Conservation (phyloP, 108 stramenopile species). For the Epithemia pelagica region DNA sequence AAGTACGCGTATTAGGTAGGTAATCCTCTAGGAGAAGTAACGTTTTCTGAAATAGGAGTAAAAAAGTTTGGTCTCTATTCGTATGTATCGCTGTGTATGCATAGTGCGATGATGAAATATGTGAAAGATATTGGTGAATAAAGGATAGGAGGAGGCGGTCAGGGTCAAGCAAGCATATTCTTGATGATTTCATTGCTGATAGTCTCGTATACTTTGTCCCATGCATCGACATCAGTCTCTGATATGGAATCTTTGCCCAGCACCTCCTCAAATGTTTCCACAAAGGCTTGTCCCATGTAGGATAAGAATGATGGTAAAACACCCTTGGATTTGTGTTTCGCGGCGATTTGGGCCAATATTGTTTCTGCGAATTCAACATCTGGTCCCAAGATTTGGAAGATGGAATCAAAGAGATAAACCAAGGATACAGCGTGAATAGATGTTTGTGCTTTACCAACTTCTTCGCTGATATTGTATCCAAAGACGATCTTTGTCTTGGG, state of each 20-base stretch:
- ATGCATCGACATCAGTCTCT: not conserved
- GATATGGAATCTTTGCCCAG: not conserved
- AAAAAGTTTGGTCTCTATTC: too few species aligned
- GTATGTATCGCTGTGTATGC: too few species aligned
- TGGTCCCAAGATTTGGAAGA: not conserved
- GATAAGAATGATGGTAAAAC: not conserved
- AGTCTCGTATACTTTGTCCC: not conserved
- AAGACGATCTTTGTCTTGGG: not conserved
- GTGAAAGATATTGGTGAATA: too few species aligned
- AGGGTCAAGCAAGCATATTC: slow-evolving; percentile 5
- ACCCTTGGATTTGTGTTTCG: not conserved
- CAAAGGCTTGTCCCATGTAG: not conserved
- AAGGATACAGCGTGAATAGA: not conserved
- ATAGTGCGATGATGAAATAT: too few species aligned
- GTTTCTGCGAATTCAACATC: not conserved
- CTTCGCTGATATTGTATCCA: not conserved
- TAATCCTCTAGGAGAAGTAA: too few species aligned
- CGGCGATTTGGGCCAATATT: not conserved
- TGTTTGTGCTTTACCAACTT: not conserved
- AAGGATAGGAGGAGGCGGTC: not conserved
- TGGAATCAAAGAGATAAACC: not conserved
- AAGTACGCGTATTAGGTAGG: too few species aligned
- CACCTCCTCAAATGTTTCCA: not conserved
- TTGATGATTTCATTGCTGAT: not conserved
- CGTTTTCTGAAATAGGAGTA: too few species aligned